Conservation (phyloP, 1,139 yeast species). For the Saccharomycopsis phalli region DNA sequence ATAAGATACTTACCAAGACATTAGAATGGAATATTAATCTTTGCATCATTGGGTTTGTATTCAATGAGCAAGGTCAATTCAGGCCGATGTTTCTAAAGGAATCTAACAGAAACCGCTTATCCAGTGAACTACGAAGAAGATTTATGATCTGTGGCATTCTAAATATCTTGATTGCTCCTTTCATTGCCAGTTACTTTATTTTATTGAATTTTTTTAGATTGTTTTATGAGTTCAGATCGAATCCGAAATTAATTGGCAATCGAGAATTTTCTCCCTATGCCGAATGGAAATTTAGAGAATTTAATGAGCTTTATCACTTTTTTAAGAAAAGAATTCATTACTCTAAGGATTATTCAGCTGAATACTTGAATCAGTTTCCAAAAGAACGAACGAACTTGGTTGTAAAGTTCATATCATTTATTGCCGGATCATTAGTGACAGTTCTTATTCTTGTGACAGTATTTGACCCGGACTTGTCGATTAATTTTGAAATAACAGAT, state of each 20-base stretch:
- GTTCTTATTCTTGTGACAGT: slow-evolving; percentile 75
- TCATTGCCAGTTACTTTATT: slow-evolving; percentile 73
- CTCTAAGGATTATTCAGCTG: slow-evolving; percentile 71
- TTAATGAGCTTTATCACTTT: slow-evolving; percentile 84
- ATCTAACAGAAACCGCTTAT: slow-evolving; percentile 54
- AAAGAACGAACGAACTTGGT: slow-evolving; percentile 64
- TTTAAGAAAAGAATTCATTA: slow-evolving; percentile 70
- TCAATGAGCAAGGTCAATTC: slow-evolving; percentile 79
- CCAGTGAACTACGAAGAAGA: slow-evolving; percentile 65
- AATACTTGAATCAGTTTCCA: slow-evolving; percentile 87
- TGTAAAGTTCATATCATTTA: slow-evolving; percentile 59
- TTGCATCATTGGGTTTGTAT: slow-evolving; percentile 80
- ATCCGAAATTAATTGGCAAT: slow-evolving; percentile 78
- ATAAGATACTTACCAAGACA: slow-evolving; percentile 65
- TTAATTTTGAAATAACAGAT: slow-evolving; percentile 79
- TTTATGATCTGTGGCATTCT: slow-evolving; percentile 83
- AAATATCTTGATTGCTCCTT: slow-evolving; percentile 76
- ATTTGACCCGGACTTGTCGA: slow-evolving; percentile 85
- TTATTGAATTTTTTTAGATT: slow-evolving; percentile 79
- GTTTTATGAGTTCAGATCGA: slow-evolving; percentile 84
- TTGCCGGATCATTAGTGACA: slow-evolving; percentile 85
- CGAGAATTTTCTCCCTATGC: slow-evolving; percentile 92
- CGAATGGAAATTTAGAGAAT: slow-evolving; percentile 91
- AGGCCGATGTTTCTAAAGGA: slow-evolving; percentile 66
- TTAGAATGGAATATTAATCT: slow-evolving; percentile 90